Evolutionary conservation across 2,329 filamentous ascomycete species (phyloP), one percentile per base, ranked within the genome.

Genomic region (Akanthomyces dipterigenus): DNA sequence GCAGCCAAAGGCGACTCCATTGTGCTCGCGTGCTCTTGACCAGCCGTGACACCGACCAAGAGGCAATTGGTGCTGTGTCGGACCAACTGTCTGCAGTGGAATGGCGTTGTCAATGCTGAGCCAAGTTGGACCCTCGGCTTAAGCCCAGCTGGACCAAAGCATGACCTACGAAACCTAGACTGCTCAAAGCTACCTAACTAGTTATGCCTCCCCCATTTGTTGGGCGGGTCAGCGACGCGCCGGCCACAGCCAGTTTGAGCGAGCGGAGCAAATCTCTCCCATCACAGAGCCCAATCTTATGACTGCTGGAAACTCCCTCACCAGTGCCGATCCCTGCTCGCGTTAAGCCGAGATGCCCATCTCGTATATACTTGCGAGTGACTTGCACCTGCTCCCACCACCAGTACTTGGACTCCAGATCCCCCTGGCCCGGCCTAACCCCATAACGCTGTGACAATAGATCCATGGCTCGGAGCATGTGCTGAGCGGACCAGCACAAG

Each of bases 1-100:
- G 85, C 81, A 53, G 84, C 80, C 56, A 85, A 74, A 28, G 82
- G 81, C 60, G 77, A 58, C 54, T 58, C 68, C 75, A 78, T 78
- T 34, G 50, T 64, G 22, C n/a, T 63, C 57, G 20, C 40, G 9
- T 43, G 31, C 14, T 38, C 40, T 20, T 24, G 36, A n/a, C 28
- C 36, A 31, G 14, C 24, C 24, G 38, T 43, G 31, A 40, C 49
- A 38, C 49, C 48, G 28, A 53, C 28, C 20, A 50, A 36, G 40
- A 16, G 12, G 22, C n/a, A 46, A 40, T 16, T 46, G 48, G 3
- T 40, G n/a, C 28, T n/a, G 46, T 57, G 24, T 36, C 26, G 18
- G 40, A 28, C 36, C 42, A 40, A 57, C 16, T 9, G 24, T 18
- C n/a, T 24, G 6, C 2, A 38, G 24, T 24, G 11, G 14, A 26